Percentiles rank a stretch among this genome's conserved stretches.
phyloP scores from a whole-genome alignment of 371 early-diverging fungal species.

The Dipsacomyces acuminosporus region DNA sequence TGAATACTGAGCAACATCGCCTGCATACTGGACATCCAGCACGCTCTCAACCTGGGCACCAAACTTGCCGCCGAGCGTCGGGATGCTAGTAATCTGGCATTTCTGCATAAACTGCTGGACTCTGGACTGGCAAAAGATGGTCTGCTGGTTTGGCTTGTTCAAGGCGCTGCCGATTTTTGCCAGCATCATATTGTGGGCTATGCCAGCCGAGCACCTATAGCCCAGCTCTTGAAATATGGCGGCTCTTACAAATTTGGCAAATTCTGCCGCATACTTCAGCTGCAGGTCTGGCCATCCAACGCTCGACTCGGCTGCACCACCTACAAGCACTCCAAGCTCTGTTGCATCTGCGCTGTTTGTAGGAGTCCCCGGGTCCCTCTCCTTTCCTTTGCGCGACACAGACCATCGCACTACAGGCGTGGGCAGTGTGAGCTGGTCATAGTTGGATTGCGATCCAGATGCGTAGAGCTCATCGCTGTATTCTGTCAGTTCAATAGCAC shows the following conservation, averaged over 20 bases:
- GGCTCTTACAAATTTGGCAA: constrained; percentile 62
- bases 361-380: constrained; percentile 12
- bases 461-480: neutral
- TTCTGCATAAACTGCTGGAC: constrained; percentile 56
- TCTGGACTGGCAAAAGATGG: constrained; percentile 56
- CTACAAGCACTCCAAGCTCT: constrained; percentile 32
- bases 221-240: constrained; percentile 63
- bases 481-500: constrained; percentile 15
- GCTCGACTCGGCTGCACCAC: constrained; percentile 16
- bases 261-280: constrained; percentile 65
- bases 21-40: constrained; percentile 56
- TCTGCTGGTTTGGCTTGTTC: constrained; percentile 80
- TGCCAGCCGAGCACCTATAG: constrained; percentile 76
- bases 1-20: constrained; percentile 54
- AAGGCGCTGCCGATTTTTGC: constrained; percentile 80
- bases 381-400: constrained; percentile 39
- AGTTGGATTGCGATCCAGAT: neutral
- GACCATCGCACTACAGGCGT: constrained; percentile 2
- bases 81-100: constrained; percentile 67
- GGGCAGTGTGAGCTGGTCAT: neutral
- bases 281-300: constrained; percentile 63
- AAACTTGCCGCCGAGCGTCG: constrained; percentile 84
- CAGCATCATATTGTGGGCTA: constrained; percentile 77
- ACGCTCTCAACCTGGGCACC: constrained; percentile 64
- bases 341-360: neutral